A percentile compares a stretch with the other conserved stretches of the same genome.
These are phyloP conservation scores for Ogataea trehaloabstinens DNA, from an alignment of 805 yeast genomes.

Conservation along the genomic window DNA sequence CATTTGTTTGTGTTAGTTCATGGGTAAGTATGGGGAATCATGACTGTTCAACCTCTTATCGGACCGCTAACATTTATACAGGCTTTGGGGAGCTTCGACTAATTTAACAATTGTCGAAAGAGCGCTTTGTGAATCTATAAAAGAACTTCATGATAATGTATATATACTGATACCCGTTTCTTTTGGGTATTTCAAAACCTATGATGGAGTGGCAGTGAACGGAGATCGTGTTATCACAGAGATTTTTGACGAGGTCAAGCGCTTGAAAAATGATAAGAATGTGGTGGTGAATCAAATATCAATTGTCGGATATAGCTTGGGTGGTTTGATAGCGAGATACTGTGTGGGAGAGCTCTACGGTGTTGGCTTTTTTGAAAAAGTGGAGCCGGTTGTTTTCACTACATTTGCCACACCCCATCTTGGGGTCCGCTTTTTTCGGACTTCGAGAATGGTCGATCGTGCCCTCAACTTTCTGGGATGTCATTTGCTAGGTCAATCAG, in stretches of 20 bases:
- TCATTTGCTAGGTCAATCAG: slow-evolving; percentile 60
- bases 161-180: slow-evolving; percentile 52
- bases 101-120: slow-evolving; percentile 52
- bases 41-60: too few relatives aligned
- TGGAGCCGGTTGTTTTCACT: slow-evolving; percentile 61
- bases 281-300: slow-evolving; percentile 53
- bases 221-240: slow-evolving; percentile 73
- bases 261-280: slow-evolving; percentile 30
- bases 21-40: slow-evolving; percentile 67
- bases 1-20: slow-evolving; percentile 75
- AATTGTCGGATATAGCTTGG: slow-evolving; percentile 83
- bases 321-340: slow-evolving; percentile 82
- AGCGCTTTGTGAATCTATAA: slow-evolving; percentile 37
- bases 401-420: slow-evolving; percentile 82
- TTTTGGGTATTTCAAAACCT: slow-evolving; percentile 71
- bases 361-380: slow-evolving; percentile 48
- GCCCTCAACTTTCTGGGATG: slow-evolving; percentile 53
- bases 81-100: slow-evolving; percentile 62
- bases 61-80: slow-evolving; percentile 3
- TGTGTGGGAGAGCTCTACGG: slow-evolving; percentile 55
- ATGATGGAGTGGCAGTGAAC: slow-evolving; percentile 77
- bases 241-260: slow-evolving; percentile 44
- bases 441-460: slow-evolving; percentile 25
- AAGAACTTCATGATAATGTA: slow-evolving; percentile 31
- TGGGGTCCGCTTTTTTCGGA: slow-evolving; percentile 51